Evolutionary conservation across 192 early-diverging fungal species (phyloP).

Genomic region (Funneliformis mosseae): DNA sequence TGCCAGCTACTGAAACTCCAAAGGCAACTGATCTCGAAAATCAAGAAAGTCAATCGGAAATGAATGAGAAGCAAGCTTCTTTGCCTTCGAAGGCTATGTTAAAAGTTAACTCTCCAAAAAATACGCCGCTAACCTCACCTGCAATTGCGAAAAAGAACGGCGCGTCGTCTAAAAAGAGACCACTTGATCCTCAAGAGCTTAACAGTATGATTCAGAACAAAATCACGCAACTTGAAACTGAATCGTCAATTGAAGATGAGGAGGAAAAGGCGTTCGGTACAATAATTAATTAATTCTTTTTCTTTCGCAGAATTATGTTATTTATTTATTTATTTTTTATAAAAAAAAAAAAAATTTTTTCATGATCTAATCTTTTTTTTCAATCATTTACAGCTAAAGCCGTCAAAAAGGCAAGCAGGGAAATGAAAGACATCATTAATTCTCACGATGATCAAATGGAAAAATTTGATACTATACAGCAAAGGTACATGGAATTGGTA

Average conservation of each 20-base stretch:
- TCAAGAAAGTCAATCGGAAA: background rate
- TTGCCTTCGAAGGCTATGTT: background rate
- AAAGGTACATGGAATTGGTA: slow-evolving; percentile 64
- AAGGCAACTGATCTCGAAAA: background rate
- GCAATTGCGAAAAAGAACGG: slow-evolving; percentile 2
- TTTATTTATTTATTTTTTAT: background rate
- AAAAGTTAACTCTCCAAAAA: slow-evolving; percentile 12
- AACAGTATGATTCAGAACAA: slow-evolving; percentile 58
- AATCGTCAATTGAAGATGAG: slow-evolving; percentile 53
- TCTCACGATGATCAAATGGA: slow-evolving; percentile 50
- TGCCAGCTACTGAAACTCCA: slow-evolving; percentile 24
- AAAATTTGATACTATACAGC: slow-evolving; percentile 51
- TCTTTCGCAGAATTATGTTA: background rate
- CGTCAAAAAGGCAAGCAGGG: slow-evolving; percentile 60
- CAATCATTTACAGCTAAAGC: slow-evolving; percentile 46
- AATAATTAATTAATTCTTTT: background rate
- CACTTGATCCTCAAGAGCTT: slow-evolving; percentile 53
- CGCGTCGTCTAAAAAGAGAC: slow-evolving; percentile 39
- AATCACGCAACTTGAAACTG: slow-evolving; percentile 57
- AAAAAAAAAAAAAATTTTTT: background rate
- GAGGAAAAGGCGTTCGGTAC: slow-evolving; percentile 61
- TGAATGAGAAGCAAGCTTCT: background rate
- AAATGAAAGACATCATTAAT: slow-evolving; percentile 53
- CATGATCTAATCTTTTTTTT: slow-evolving; percentile 21
- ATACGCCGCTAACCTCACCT: background rate